phyloP scores from a whole-genome alignment of 192 early-diverging fungal genomes.

The Gorgonomyces haynaldii region DNA sequence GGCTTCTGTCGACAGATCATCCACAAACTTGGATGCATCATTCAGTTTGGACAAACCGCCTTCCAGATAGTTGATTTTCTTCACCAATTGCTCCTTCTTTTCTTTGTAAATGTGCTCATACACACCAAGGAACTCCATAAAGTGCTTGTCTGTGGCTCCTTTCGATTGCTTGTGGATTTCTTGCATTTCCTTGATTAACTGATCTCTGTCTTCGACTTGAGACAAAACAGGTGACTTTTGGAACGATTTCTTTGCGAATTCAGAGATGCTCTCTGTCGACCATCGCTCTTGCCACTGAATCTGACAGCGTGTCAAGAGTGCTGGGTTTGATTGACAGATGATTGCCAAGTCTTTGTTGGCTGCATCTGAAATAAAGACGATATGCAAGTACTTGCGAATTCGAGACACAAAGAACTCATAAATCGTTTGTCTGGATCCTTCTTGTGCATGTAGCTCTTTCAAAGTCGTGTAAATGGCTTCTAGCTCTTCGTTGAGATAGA shows the following conservation, averaged over 20 bases:
- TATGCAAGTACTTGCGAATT: conserved; percentile 35
- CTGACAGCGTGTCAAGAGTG: conserved; percentile 38
- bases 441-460: conserved; percentile 37
- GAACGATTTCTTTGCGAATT: conserved; percentile 17
- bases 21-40: conserved; percentile 44
- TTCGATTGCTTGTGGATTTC: conserved; percentile 17
- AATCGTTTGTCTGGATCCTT: conserved; percentile 34
- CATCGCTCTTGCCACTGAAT: conserved; percentile 41
- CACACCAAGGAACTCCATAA: conserved; percentile 22
- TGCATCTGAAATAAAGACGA: conserved; percentile 38
- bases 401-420: conserved; percentile 42
- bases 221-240: conserved; percentile 5
- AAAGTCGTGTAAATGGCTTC: conserved; percentile 27
- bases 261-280: conserved; percentile 31
- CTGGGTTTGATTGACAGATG: conserved; percentile 45
- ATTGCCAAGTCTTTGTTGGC: conserved; percentile 19
- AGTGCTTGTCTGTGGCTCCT: conserved; percentile 28
- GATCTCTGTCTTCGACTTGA: conserved; percentile 13
- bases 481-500: conserved; percentile 45
- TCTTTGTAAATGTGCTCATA: conserved; percentile 31
- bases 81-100: conserved; percentile 19
- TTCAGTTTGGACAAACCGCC: conserved; percentile 44
- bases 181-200: conserved; percentile 20
- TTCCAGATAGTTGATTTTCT: conserved; percentile 35
- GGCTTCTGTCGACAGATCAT: conserved; percentile 39